These are phyloP conservation scores for Neodidymelliopsis sp. DNA, from an alignment of 2,329 filamentous ascomycete genomes.

Conservation along the genomic window DNA sequence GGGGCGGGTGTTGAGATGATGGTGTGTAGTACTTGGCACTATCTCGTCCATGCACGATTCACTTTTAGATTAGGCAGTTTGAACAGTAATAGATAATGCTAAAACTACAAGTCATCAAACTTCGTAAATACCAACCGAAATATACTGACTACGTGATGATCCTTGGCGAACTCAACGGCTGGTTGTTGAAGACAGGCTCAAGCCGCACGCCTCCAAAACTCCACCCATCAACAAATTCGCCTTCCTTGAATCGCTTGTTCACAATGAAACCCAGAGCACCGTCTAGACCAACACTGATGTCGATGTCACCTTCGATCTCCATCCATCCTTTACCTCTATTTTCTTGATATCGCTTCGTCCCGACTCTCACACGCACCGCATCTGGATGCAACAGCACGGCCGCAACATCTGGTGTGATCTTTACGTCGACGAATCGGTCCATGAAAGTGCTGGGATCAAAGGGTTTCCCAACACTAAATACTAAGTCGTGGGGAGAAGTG, in stretches of 20 bases:
- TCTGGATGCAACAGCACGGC: constrained; percentile 48
- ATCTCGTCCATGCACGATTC: too few relatives aligned
- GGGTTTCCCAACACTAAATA: constrained; percentile 49
- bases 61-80: too few relatives aligned
- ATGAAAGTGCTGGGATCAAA: constrained; percentile 43
- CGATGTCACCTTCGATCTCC: constrained; percentile 49
- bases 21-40: too few relatives aligned
- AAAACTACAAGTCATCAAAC: too few relatives aligned
- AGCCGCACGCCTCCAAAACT: constrained; percentile 50
- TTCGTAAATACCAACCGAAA: too few relatives aligned
- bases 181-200: constrained; percentile 42
- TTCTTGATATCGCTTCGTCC: constrained; percentile 38
- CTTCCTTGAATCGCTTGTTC: constrained; percentile 45
- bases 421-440: constrained; percentile 46
- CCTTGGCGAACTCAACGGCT: background rate
- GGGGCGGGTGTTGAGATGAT: too few relatives aligned
- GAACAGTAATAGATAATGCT: too few relatives aligned
- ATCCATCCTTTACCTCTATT: constrained; percentile 44
- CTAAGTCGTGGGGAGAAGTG: constrained; percentile 37
- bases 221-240: constrained; percentile 45
- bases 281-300: constrained; percentile 47
- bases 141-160: background rate
- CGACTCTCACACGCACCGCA: constrained; percentile 47
- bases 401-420: constrained; percentile 49
- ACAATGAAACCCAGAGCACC: constrained; percentile 48